Conservation (phyloP, 345 rosid genomes). For the Odontarrhena argentea region DNA sequence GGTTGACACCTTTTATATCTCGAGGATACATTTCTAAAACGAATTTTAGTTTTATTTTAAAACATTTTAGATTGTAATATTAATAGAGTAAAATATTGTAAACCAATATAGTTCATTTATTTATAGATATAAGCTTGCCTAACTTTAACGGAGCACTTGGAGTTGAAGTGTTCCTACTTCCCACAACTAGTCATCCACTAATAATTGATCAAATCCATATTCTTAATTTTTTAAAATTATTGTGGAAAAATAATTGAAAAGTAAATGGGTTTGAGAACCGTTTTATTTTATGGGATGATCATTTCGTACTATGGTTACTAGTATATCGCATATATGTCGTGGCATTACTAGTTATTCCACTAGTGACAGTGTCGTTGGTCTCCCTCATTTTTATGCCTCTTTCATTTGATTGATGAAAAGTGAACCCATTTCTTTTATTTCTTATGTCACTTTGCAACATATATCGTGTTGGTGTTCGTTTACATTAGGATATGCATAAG, state of each 20-base stretch:
- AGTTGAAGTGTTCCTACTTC: constrained; percentile 33
- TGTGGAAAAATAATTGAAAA: constrained; percentile 19
- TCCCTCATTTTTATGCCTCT: constrained; percentile 27
- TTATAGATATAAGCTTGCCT: constrained; percentile 22
- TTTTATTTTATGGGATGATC: constrained; percentile 15
- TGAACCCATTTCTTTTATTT: constrained; percentile 15
- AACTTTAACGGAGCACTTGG: constrained; percentile 35
- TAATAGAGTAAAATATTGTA: constrained; percentile 2
- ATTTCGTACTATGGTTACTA: constrained; percentile 11
- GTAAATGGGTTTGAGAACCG: constrained; percentile 9
- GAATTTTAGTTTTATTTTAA: not conserved
- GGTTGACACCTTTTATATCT: not conserved
- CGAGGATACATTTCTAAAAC: constrained; percentile 1
- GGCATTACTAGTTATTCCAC: constrained; percentile 43
- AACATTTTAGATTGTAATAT: not conserved
- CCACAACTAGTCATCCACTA: constrained; percentile 43
- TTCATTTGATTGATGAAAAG: constrained; percentile 19
- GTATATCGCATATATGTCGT: constrained; percentile 24
- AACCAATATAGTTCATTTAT: constrained; percentile 21
- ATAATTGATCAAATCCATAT: constrained; percentile 27
- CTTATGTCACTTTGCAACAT: constrained; percentile 30
- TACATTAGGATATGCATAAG: not conserved
- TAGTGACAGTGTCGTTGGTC: constrained; percentile 25
- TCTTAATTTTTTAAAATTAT: constrained; percentile 12
- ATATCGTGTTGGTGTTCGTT: not conserved